Percentiles rank a stretch among this genome's conserved stretches.
phyloP scores from a whole-genome alignment of 2,329 filamentous ascomycete species.

The Xylariomycetidae sp. region DNA sequence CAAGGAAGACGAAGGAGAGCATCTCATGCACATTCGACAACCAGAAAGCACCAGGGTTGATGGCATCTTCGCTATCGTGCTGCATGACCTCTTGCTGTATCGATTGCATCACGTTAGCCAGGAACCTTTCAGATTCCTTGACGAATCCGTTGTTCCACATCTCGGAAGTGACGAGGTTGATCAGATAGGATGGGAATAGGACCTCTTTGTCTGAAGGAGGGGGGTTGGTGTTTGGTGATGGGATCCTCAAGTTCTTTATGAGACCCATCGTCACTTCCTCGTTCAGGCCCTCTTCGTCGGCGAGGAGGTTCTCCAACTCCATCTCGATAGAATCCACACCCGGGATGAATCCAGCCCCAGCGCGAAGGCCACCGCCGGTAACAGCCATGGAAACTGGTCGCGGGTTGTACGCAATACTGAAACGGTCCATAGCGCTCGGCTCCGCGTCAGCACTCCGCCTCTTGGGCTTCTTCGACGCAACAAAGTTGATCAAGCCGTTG shows the following conservation, averaged over 20 bases:
- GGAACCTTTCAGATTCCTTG: slow-evolving; percentile 97
- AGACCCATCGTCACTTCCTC: slow-evolving; percentile 96
- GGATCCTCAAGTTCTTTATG: slow-evolving; percentile 95
- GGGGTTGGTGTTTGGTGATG: slow-evolving; percentile 77
- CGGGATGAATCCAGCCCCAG: slow-evolving; percentile 74
- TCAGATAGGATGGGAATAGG: slow-evolving; percentile 95
- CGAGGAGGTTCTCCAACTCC: slow-evolving; percentile 88
- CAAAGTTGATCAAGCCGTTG: slow-evolving; percentile 89
- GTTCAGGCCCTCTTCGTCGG: slow-evolving; percentile 92
- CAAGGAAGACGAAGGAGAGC: slow-evolving; percentile 98
- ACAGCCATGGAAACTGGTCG: slow-evolving; percentile 95
- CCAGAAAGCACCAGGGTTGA: slow-evolving; percentile 98
- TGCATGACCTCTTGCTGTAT: slow-evolving; percentile 99
- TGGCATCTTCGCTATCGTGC: slow-evolving; percentile 92
- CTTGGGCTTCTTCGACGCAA: slow-evolving; percentile 96
- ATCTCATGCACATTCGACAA: slow-evolving; percentile 99
- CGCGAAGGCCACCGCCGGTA: slow-evolving; percentile 60
- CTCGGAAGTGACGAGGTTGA: slow-evolving; percentile 97
- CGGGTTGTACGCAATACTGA: slow-evolving; percentile 89
- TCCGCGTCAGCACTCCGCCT: slow-evolving; percentile 87
- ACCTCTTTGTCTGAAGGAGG: slow-evolving; percentile 98
- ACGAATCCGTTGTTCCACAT: slow-evolving; percentile 99
- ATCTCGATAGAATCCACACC: slow-evolving; percentile 87
- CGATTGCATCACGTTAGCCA: slow-evolving; percentile 99
- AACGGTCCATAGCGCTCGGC: slow-evolving; percentile 78